Evolutionary conservation across 1,139 yeast species (phyloP).

Genomic region (Candida sp.): DNA sequence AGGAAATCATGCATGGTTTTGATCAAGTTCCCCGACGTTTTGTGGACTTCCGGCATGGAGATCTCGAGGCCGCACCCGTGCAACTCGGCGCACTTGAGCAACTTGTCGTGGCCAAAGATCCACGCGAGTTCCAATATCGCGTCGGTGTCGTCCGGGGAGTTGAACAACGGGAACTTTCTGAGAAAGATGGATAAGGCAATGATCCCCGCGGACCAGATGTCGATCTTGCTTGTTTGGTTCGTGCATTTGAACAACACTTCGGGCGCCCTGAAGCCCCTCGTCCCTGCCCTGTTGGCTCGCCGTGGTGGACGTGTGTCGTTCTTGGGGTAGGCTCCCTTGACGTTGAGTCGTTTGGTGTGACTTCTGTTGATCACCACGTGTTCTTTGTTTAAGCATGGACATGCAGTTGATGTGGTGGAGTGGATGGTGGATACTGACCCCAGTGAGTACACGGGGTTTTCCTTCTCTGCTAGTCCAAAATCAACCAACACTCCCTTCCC

Average conservation of each 20-base stretch:
- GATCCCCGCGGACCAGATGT: conserved; percentile 94
- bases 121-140: conserved; percentile 85
- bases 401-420: conserved; percentile 13
- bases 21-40: conserved; percentile 32
- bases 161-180: conserved; percentile 84
- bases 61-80: conserved; percentile 93
- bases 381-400: conserved; percentile 37
- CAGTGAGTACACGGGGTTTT: neutral
- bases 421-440: neutral
- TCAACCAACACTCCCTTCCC: conserved; percentile 89
- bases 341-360: conserved; percentile 38
- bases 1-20: conserved; percentile 36
- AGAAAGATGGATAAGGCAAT: conserved; percentile 74
- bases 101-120: conserved; percentile 78
- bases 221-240: conserved; percentile 81
- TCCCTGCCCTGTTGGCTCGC: conserved; percentile 97
- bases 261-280: conserved; percentile 96
- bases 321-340: conserved; percentile 74
- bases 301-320: conserved; percentile 87
- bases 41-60: conserved; percentile 30
- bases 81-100: conserved; percentile 77
- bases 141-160: conserved; percentile 90
- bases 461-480: conserved; percentile 85
- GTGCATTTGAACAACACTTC: conserved; percentile 91
- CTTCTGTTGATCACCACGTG: conserved; percentile 23